These are phyloP conservation scores for Exserohilum turcica DNA, from an alignment of 2,329 filamentous ascomycete species.

Conservation along the genomic window DNA sequence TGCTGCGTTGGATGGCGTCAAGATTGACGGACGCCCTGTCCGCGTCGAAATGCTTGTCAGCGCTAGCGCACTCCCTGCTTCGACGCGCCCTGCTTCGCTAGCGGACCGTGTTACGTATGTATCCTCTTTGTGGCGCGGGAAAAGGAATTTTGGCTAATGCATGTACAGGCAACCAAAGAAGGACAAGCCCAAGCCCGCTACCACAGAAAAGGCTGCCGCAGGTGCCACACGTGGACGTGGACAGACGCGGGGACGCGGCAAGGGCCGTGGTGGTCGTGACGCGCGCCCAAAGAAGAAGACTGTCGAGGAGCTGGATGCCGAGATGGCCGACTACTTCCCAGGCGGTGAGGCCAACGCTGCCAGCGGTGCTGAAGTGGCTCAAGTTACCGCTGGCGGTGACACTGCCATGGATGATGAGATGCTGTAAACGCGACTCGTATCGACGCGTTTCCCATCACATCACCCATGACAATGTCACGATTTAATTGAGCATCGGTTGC, in stretches of 20 bases:
- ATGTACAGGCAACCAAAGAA: slow-evolving; percentile 65
- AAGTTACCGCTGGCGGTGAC: slow-evolving; percentile 48
- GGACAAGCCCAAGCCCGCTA: slow-evolving; percentile 71
- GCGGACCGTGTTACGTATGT: slow-evolving; percentile 82
- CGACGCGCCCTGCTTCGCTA: slow-evolving; percentile 71
- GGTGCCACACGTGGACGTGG: slow-evolving; percentile 51
- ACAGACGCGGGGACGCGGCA: slow-evolving; percentile 53
- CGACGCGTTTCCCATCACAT: background rate
- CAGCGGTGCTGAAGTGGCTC: slow-evolving; percentile 52
- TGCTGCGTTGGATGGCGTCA: slow-evolving; percentile 80
- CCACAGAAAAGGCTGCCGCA: slow-evolving; percentile 69
- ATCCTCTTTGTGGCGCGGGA: background rate
- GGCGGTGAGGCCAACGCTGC: slow-evolving; percentile 51
- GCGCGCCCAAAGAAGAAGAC: slow-evolving; percentile 85
- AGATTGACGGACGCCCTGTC: slow-evolving; percentile 88
- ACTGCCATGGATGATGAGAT: slow-evolving; percentile 50
- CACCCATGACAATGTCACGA: slow-evolving; percentile 5
- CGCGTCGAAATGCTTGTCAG: slow-evolving; percentile 95
- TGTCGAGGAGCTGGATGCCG: slow-evolving; percentile 90
- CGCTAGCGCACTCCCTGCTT: slow-evolving; percentile 70
- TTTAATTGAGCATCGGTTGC: slow-evolving; percentile 18
- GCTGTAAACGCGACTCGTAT: slow-evolving; percentile 28
- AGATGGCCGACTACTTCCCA: slow-evolving; percentile 96
- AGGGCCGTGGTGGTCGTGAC: slow-evolving; percentile 51
- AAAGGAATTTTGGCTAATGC: slow-evolving; percentile 11